Conservation (phyloP, 345 rosid species). For the Gossypium mustelinum region DNA sequence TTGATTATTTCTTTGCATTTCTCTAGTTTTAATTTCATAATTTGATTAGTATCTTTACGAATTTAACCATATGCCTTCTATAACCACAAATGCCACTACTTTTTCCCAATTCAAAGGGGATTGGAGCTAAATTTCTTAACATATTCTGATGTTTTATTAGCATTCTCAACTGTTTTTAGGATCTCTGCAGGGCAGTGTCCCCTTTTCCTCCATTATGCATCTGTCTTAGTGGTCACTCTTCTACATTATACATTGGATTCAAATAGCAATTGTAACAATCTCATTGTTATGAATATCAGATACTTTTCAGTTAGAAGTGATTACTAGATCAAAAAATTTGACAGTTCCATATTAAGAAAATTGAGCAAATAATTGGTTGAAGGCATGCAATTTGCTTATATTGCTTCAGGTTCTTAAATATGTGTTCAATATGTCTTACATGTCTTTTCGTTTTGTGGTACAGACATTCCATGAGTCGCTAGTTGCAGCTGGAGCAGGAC, state of each 20-base stretch:
- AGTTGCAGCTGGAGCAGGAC: conserved; percentile 92
- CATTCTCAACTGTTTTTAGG: neutral
- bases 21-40: no score
- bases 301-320: neutral
- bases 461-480: conserved; percentile 95
- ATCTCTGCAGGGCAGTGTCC: no score
- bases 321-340: neutral
- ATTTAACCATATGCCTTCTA: neutral
- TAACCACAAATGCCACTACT: neutral
- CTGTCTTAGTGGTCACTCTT: no score
- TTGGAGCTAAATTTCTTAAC: neutral
- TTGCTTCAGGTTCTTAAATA: neutral
- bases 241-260: neutral
- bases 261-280: neutral
- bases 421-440: neutral
- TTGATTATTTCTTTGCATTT: neutral
- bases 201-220: no score
- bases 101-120: neutral
- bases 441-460: conserved; percentile 19
- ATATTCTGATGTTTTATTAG: neutral
- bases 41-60: neutral
- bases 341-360: neutral
- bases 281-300: neutral
- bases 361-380: conserved; percentile 1
- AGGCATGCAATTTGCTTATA: neutral